These are phyloP conservation scores for Chlamydomonas sphaeroides DNA, from an alignment of 139 green algal genomes.

Conservation along the genomic window DNA sequence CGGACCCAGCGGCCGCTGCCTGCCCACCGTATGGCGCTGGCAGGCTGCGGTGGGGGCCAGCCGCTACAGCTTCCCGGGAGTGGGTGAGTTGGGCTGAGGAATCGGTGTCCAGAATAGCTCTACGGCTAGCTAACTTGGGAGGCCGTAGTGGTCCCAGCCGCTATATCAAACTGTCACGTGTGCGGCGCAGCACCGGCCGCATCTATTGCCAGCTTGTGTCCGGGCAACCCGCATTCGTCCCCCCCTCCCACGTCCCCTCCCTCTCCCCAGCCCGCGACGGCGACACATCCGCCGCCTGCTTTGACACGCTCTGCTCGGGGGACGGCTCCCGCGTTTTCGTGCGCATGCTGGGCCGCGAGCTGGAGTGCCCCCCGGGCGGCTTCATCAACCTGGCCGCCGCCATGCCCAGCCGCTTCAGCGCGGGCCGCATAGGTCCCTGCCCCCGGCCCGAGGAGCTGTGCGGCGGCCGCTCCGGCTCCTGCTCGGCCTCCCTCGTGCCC, in stretches of 20 bases:
- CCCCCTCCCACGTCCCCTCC: background rate
- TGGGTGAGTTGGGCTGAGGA: too few relatives aligned
- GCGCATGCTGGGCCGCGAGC: slow-evolving; percentile 30
- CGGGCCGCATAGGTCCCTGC: slow-evolving; percentile 55
- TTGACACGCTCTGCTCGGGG: slow-evolving; percentile 18
- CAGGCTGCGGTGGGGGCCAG: background rate
- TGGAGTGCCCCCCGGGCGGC: slow-evolving; percentile 43
- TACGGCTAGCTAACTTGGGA: too few relatives aligned
- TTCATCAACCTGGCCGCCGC: slow-evolving; percentile 38
- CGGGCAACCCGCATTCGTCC: background rate
- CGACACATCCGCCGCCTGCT: slow-evolving; percentile 22
- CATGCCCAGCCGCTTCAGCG: slow-evolving; percentile 38
- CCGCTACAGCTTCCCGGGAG: slow-evolving; percentile 28
- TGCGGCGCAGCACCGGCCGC: too few relatives aligned
- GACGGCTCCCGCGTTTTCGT: slow-evolving; percentile 34
- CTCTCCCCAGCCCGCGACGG: background rate
- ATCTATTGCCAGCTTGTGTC: too few relatives aligned
- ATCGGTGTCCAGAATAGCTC: too few relatives aligned
- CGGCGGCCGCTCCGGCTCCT: slow-evolving; percentile 24
- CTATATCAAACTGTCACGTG: too few relatives aligned
- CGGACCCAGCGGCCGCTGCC: slow-evolving; percentile 33
- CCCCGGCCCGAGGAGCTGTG: slow-evolving; percentile 41
- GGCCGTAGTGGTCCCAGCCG: too few relatives aligned
- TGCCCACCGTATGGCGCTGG: slow-evolving; percentile 49
- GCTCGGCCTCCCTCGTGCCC: too few relatives aligned